phyloP scores from a whole-genome alignment of 208 protist species.

The Crithidia expoeki region DNA sequence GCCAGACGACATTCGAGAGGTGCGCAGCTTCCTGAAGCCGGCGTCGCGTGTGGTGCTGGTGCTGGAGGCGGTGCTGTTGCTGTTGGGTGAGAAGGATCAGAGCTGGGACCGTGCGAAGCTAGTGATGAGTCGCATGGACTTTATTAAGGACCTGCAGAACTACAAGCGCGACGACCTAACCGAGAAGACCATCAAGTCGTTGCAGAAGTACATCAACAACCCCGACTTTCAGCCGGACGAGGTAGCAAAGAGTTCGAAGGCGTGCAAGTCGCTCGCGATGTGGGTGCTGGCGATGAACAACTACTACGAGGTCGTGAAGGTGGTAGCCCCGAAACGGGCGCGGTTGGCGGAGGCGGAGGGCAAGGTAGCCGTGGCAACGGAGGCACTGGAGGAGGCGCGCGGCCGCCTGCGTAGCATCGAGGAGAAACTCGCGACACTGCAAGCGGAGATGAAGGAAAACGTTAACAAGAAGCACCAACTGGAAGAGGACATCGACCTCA shows the following conservation, averaged over 20 bases:
- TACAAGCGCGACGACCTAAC: slow-evolving; percentile 94
- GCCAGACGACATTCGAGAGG: slow-evolving; percentile 93
- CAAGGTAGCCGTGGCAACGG: slow-evolving; percentile 82
- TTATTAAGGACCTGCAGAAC: slow-evolving; percentile 93
- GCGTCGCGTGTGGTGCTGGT: slow-evolving; percentile 91
- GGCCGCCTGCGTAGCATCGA: slow-evolving; percentile 80
- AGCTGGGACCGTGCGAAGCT: slow-evolving; percentile 94
- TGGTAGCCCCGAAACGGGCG: slow-evolving; percentile 87
- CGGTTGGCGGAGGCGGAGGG: slow-evolving; percentile 82
- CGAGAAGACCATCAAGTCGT: slow-evolving; percentile 81
- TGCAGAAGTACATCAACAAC: slow-evolving; percentile 95
- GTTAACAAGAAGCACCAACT: slow-evolving; percentile 90
- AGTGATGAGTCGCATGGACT: slow-evolving; percentile 92
- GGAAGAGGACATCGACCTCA: slow-evolving; percentile 93
- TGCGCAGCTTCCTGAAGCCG: slow-evolving; percentile 93
- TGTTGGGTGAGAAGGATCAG: slow-evolving; percentile 93
- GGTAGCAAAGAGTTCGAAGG: slow-evolving; percentile 94
- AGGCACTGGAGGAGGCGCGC: slow-evolving; percentile 71
- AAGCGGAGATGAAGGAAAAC: slow-evolving; percentile 86
- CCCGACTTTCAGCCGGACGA: slow-evolving; percentile 93
- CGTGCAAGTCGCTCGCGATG: slow-evolving; percentile 94
- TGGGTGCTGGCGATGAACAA: slow-evolving; percentile 96
- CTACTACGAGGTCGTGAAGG: slow-evolving; percentile 94
- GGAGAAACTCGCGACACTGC: slow-evolving; percentile 79
- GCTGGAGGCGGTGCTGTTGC: slow-evolving; percentile 93